These are phyloP conservation scores for Phanerochaete sordida DNA, from an alignment of 768 basidiomycete genomes.

Conservation along the genomic window DNA sequence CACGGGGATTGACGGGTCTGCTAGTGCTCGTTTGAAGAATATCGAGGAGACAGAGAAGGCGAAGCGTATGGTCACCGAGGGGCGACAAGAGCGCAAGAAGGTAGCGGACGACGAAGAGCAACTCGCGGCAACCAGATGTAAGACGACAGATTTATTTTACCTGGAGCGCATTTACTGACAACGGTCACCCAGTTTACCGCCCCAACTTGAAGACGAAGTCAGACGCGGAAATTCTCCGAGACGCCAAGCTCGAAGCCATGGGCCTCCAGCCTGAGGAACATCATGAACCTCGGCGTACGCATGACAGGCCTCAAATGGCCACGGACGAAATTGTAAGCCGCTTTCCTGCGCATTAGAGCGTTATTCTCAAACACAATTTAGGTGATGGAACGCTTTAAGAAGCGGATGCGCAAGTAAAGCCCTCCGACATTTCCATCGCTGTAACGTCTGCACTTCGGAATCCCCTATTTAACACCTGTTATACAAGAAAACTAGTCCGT, in stretches of 20 bases:
- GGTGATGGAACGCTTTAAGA: slow-evolving; percentile 98
- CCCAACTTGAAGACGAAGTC: slow-evolving; percentile 81
- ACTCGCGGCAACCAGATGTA: slow-evolving; percentile 85
- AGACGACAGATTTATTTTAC: too few relatives aligned
- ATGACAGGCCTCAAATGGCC: slow-evolving; percentile 72
- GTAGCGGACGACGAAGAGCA: slow-evolving; percentile 70
- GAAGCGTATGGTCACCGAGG: slow-evolving; percentile 80
- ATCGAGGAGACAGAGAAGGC: slow-evolving; percentile 98
- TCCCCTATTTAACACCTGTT: not conserved
- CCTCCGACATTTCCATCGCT: not conserved
- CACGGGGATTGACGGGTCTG: too few relatives aligned
- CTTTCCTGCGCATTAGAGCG: slow-evolving; percentile 3
- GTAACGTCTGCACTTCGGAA: not conserved
- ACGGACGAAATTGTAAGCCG: slow-evolving; percentile 81
- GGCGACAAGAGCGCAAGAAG: slow-evolving; percentile 53
- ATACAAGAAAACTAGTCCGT: too few relatives aligned
- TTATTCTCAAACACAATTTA: slow-evolving; percentile 25
- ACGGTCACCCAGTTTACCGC: slow-evolving; percentile 63
- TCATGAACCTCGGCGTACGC: slow-evolving; percentile 34
- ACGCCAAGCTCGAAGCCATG: slow-evolving; percentile 86
- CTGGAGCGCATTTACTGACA: too few relatives aligned
- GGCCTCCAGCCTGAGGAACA: slow-evolving; percentile 64
- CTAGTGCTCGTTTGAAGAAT: slow-evolving; percentile 83
- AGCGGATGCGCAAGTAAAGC: slow-evolving; percentile 77
- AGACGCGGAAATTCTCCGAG: slow-evolving; percentile 82